Conservation (phyloP, 805 yeast species). For the Kuraishia molischiana region DNA sequence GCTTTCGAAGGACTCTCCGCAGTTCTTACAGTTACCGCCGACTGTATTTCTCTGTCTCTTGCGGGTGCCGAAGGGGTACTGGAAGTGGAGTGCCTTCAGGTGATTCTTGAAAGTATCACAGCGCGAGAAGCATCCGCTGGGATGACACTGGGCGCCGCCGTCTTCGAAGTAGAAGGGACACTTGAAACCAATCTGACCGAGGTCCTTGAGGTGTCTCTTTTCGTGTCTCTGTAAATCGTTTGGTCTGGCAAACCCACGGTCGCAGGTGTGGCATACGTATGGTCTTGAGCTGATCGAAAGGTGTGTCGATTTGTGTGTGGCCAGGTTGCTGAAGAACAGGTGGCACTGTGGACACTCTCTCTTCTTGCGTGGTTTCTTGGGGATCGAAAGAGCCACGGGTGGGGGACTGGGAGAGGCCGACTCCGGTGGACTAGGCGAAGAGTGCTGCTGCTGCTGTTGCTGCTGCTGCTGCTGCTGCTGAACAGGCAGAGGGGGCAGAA, state of each 20-base stretch:
- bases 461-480: too few species aligned
- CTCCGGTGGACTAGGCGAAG: too few species aligned
- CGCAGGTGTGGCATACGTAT: conserved; percentile 67
- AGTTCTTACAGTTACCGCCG: conserved; percentile 69
- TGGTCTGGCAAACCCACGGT: conserved; percentile 79
- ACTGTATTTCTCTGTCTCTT: conserved; percentile 64
- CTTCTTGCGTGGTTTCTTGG: conserved; percentile 18
- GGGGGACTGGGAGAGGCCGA: too few species aligned
- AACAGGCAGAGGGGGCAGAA: too few species aligned
- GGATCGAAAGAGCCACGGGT: neutral
- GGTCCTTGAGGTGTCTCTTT: conserved; percentile 77
- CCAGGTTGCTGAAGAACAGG: conserved; percentile 60
- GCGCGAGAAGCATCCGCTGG: conserved; percentile 76
- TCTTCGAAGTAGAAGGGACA: conserved; percentile 57
- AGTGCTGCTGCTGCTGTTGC: too few species aligned
- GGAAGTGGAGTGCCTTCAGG: conserved; percentile 80
- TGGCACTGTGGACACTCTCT: conserved; percentile 27
- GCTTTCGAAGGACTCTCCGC: conserved; percentile 52
- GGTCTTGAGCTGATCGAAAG: conserved; percentile 65
- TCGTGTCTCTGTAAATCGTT: conserved; percentile 82
- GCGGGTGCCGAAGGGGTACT: conserved; percentile 79
- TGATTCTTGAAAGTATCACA: conserved; percentile 92
- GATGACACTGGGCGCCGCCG: conserved; percentile 41
- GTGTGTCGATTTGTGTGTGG: conserved; percentile 79
- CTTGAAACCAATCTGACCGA: conserved; percentile 52